A percentile compares a stretch with the other conserved stretches of the same genome.
phyloP scores from a whole-genome alignment of 495 filamentous ascomycete genomes.

The Penicillium pancosmium region DNA sequence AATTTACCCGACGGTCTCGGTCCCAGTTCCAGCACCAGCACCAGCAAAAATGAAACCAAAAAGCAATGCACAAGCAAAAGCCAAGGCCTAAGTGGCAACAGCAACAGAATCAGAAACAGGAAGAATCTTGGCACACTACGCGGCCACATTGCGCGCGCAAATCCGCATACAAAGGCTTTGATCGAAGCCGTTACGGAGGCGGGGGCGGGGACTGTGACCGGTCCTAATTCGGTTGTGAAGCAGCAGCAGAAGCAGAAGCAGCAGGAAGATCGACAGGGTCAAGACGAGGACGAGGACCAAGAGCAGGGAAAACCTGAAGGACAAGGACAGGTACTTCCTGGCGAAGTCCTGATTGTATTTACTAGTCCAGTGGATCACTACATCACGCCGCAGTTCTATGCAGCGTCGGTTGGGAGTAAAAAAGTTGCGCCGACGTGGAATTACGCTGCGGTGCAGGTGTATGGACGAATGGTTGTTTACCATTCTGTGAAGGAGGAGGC shows the following conservation, averaged over 20 bases:
- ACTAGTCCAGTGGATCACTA: constrained; percentile 55
- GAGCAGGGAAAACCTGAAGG: neutral
- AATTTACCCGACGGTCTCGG: neutral
- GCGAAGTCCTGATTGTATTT: constrained; percentile 54
- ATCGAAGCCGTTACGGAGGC: constrained; percentile 42
- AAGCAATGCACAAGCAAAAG: neutral
- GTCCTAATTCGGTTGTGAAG: neutral
- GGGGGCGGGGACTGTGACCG: neutral
- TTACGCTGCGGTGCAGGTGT: constrained; percentile 59
- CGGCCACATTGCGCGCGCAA: constrained; percentile 53
- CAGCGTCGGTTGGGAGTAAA: constrained; percentile 57
- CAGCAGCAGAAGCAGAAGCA: neutral
- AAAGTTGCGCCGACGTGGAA: constrained; percentile 68
- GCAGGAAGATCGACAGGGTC: neutral
- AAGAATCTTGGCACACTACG: constrained; percentile 30
- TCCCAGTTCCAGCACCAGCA: too few relatives aligned
- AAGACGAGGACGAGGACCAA: neutral
- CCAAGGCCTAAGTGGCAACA: neutral
- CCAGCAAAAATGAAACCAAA: neutral
- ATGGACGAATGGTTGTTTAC: constrained; percentile 52
- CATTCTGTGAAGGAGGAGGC: constrained; percentile 38
- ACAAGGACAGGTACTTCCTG: constrained; percentile 17
- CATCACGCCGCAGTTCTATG: constrained; percentile 63
- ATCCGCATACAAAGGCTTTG: constrained; percentile 58
- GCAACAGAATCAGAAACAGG: neutral